These are phyloP conservation scores for Syncephalastrum contaminatum DNA, from an alignment of 371 early-diverging fungal genomes.

Conservation along the genomic window DNA sequence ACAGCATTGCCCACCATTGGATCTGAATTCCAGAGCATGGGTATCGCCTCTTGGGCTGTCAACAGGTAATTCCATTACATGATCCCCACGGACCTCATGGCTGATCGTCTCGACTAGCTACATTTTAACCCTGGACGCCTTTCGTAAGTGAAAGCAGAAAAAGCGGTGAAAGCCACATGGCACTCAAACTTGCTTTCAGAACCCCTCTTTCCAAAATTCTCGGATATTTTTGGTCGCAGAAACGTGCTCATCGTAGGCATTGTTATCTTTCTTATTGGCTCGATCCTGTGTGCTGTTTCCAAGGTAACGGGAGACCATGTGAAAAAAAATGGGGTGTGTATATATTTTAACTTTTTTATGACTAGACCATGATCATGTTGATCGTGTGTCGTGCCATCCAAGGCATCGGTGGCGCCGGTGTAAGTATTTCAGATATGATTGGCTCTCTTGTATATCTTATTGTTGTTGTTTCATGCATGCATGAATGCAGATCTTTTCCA, in stretches of 20 bases:
- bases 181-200: slow-evolving; percentile 18
- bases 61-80: not conserved
- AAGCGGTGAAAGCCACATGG: not conserved
- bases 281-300: slow-evolving; percentile 58
- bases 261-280: slow-evolving; percentile 60
- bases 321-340: not conserved
- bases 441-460: slow-evolving; percentile 23
- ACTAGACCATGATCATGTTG: slow-evolving; percentile 53
- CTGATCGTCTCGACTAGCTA: slow-evolving; percentile 52
- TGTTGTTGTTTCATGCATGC: slow-evolving; percentile 13
- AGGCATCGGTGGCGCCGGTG: slow-evolving; percentile 64
- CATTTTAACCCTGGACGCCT: slow-evolving; percentile 48
- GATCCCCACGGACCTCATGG: too few species aligned
- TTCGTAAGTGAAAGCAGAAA: slow-evolving; percentile 25
- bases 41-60: slow-evolving; percentile 56
- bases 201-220: slow-evolving; percentile 59
- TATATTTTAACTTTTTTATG: not conserved
- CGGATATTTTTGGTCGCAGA: slow-evolving; percentile 78
- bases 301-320: slow-evolving; percentile 25
- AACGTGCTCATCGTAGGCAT: slow-evolving; percentile 55
- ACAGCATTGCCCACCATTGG: slow-evolving; percentile 71
- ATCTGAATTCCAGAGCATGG: slow-evolving; percentile 62
- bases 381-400: slow-evolving; percentile 60
- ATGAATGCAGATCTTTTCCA: slow-evolving; percentile 8
- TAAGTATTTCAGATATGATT: not conserved